These are phyloP conservation scores for Lentinula guzmanii DNA, from an alignment of 768 basidiomycete species.

Conservation along the genomic window DNA sequence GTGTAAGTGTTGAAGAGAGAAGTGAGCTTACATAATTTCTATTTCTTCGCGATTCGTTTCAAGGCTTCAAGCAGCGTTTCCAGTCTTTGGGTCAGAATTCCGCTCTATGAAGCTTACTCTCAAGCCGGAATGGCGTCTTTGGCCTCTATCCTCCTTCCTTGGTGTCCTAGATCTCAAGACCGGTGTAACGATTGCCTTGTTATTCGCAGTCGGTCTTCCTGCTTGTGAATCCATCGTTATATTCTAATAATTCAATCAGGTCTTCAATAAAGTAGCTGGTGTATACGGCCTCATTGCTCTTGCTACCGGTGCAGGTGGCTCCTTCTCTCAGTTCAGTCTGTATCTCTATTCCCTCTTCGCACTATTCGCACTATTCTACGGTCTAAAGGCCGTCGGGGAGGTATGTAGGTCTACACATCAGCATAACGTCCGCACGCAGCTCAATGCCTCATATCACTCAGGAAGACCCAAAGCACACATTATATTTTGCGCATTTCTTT, in stretches of 20 bases:
- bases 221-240: background rate
- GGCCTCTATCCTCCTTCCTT: conserved; percentile 79
- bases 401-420: conserved; percentile 39
- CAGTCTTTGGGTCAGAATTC: background rate
- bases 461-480: conserved; percentile 83
- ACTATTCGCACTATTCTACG: conserved; percentile 80
- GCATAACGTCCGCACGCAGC: conserved; percentile 5
- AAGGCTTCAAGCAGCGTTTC: background rate
- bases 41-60: background rate
- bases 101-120: conserved; percentile 70
- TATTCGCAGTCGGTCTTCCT: conserved; percentile 73
- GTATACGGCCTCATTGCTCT: conserved; percentile 94
- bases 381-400: conserved; percentile 76
- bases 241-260: conserved; percentile 27
- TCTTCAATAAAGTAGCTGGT: conserved; percentile 97
- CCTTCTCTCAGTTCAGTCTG: conserved; percentile 86
- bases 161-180: conserved; percentile 92
- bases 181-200: conserved; percentile 79
- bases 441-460: conserved; percentile 27
- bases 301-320: conserved; percentile 85
- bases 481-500: conserved; percentile 90
- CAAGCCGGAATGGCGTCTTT: conserved; percentile 77
- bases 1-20: background rate
- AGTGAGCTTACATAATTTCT: background rate
- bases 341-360: conserved; percentile 90